A percentile compares a stretch with the other conserved stretches of the same genome.
These are phyloP conservation scores for Cyclospora cayetanensis DNA, from an alignment of 169 alveolate species.

Conservation along the genomic window DNA sequence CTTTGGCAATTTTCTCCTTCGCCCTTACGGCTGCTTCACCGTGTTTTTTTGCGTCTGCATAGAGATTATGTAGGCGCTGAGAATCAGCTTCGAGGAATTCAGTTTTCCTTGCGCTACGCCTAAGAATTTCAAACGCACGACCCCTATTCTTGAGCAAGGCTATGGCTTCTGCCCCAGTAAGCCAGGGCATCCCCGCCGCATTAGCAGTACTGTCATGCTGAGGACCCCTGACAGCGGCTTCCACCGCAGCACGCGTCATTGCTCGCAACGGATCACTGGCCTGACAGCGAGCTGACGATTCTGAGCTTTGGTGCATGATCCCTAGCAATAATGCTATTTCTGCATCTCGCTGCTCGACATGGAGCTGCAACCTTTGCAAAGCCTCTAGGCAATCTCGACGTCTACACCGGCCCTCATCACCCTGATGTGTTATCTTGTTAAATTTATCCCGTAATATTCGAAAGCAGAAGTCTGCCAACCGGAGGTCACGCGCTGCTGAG, in stretches of 20 bases:
- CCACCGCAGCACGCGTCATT: neutral
- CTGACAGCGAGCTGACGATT: slow-evolving; percentile 22
- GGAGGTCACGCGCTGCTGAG: neutral
- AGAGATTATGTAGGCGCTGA: slow-evolving; percentile 78
- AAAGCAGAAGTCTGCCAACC: neutral
- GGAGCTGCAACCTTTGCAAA: slow-evolving; percentile 39
- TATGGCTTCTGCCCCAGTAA: slow-evolving; percentile 68
- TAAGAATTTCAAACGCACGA: slow-evolving; percentile 86
- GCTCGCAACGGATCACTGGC: neutral
- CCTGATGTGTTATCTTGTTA: neutral
- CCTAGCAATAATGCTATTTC: slow-evolving; percentile 86
- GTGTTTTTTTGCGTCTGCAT: slow-evolving; percentile 78
- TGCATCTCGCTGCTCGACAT: slow-evolving; percentile 82
- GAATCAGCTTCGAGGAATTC: slow-evolving; percentile 84
- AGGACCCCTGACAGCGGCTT: neutral
- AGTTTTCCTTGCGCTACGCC: slow-evolving; percentile 85
- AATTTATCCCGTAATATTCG: neutral
- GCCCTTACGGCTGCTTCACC: slow-evolving; percentile 81
- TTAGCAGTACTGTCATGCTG: neutral
- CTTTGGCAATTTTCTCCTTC: slow-evolving; percentile 77
- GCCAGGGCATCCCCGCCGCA: neutral
- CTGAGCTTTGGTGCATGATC: slow-evolving; percentile 79
- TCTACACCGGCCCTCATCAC: neutral
- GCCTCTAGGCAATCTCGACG: slow-evolving; percentile 39
- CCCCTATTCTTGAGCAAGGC: slow-evolving; percentile 82